Evolutionary conservation across 2,329 filamentous ascomycete genomes (phyloP).

Genomic region (Colletotrichum acutatum): DNA sequence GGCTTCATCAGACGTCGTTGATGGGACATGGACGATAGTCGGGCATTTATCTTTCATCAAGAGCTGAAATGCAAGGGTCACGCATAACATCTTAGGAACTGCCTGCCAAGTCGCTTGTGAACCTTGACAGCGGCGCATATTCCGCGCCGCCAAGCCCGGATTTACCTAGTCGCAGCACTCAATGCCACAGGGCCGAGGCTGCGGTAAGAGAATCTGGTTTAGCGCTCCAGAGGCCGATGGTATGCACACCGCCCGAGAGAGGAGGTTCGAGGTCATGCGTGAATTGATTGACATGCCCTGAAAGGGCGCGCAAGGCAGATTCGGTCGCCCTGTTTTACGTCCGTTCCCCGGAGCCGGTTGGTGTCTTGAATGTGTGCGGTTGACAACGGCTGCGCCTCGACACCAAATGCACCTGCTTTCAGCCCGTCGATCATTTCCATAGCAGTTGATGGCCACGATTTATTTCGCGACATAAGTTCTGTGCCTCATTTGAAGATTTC

Average conservation of each 20-base stretch:
- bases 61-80: neutral
- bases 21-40: too few species aligned
- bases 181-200: too few species aligned
- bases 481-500: neutral
- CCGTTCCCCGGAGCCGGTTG: neutral
- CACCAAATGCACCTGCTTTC: neutral
- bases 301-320: constrained; percentile 12
- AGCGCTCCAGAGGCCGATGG: neutral
- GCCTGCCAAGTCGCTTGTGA: constrained; percentile 7
- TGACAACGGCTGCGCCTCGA: constrained; percentile 2
- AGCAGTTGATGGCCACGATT: neutral
- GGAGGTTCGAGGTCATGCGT: neutral
- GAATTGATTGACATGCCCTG: neutral
- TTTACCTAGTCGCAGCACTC: constrained; percentile 2
- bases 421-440: neutral
- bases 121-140: constrained; percentile 3
- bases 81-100: neutral
- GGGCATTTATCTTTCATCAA: neutral
- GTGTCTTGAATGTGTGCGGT: neutral
- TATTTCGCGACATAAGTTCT: too few species aligned
- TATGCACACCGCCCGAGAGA: neutral
- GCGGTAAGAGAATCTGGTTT: neutral
- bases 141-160: constrained; percentile 18
- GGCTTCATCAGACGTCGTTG: neutral
- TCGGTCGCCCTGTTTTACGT: constrained; percentile 13